These are phyloP conservation scores for Diutina mesorugosa DNA, from an alignment of 1,139 yeast genomes.

Conservation along the genomic window DNA sequence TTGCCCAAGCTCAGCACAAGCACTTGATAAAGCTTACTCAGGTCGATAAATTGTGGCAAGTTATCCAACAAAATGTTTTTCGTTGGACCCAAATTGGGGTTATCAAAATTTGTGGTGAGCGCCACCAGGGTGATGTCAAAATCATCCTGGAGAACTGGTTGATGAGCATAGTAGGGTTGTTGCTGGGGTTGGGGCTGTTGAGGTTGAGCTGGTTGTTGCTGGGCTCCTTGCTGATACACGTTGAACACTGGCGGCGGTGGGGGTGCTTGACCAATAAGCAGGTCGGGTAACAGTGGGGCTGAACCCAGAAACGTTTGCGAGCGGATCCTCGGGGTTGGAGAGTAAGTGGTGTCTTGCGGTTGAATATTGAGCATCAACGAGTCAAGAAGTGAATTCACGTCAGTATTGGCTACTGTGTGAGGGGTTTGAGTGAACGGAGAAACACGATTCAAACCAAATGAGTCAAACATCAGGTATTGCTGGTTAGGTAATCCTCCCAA, in stretches of 20 bases:
- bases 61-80: constrained; percentile 67
- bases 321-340: constrained; percentile 17
- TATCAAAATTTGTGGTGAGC: constrained; percentile 51
- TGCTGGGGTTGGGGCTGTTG: background rate
- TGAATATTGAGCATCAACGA: constrained; percentile 1
- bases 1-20: constrained; percentile 9
- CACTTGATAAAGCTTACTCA: constrained; percentile 22
- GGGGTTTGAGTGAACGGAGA: constrained; percentile 6
- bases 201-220: background rate
- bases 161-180: background rate
- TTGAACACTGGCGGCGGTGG: constrained; percentile 7
- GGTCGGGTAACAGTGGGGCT: constrained; percentile 3
- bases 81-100: constrained; percentile 64
- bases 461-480: constrained; percentile 14
- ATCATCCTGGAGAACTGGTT: constrained; percentile 27
- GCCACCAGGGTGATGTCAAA: constrained; percentile 30
- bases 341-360: background rate
- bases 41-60: constrained; percentile 39
- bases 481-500: constrained; percentile 8
- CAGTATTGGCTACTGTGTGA: constrained; percentile 3
- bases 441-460: constrained; percentile 5
- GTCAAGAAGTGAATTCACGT: constrained; percentile 5
- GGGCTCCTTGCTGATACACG: background rate
- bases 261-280: constrained; percentile 19
- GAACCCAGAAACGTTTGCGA: constrained; percentile 18